Conservation (phyloP, 2,329 filamentous ascomycete genomes). For the Arachnomyces sp. region DNA sequence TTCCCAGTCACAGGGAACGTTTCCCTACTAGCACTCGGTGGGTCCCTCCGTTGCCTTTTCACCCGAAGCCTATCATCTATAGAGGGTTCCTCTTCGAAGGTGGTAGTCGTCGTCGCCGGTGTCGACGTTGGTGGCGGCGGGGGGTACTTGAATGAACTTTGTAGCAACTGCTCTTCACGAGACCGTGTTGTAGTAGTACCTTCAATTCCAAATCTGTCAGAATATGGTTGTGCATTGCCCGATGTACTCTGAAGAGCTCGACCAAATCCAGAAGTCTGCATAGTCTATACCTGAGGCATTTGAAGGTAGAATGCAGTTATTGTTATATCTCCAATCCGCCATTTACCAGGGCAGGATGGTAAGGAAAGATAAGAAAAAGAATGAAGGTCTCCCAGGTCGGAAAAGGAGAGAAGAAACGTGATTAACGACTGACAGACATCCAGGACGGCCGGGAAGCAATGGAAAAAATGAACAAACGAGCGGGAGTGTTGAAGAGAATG, state of each 20-base stretch:
- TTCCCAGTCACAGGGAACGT: constrained; percentile 5
- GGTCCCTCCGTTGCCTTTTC: constrained; percentile 29
- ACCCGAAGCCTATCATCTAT: constrained; percentile 25
- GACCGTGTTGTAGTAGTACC: constrained; percentile 15
- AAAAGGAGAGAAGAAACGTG: constrained; percentile 17
- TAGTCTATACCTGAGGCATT: constrained; percentile 29
- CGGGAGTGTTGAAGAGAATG: constrained; percentile 30
- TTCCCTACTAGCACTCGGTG: constrained; percentile 24
- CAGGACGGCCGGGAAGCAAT: constrained; percentile 23
- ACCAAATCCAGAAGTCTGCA: constrained; percentile 27
- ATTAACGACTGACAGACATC: constrained; percentile 10
- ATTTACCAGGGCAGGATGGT: constrained; percentile 28
- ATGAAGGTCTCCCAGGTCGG: constrained; percentile 34
- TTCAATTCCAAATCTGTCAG: constrained; percentile 24
- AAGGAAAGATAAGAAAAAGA: constrained; percentile 33
- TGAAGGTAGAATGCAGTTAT: constrained; percentile 31
- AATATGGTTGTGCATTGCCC: constrained; percentile 37
- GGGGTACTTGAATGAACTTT: constrained; percentile 30
- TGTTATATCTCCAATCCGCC: constrained; percentile 33
- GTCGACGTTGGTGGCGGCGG: constrained; percentile 19
- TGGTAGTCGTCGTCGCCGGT: constrained; percentile 20
- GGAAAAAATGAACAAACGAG: no score
- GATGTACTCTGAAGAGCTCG: constrained; percentile 36
- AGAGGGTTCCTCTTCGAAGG: constrained; percentile 22
- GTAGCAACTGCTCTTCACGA: constrained; percentile 29